Conservation (phyloP, 495 filamentous ascomycete genomes). For the Pyrenopolyporus hunteri region DNA sequence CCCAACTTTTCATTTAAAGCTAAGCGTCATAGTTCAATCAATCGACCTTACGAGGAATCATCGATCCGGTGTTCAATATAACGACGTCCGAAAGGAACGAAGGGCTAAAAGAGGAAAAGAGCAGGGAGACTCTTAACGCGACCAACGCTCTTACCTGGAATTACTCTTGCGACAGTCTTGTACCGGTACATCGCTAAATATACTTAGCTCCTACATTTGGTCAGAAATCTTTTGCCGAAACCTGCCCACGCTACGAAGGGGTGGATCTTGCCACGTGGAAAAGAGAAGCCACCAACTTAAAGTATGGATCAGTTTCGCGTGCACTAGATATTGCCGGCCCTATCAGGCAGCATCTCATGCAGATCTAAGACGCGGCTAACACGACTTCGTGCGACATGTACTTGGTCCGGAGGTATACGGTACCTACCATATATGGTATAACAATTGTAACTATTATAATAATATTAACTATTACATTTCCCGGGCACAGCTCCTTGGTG, state of each 20-base stretch:
- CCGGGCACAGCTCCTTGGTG: too few species aligned
- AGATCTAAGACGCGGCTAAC: constrained; percentile 38
- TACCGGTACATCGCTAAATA: constrained; percentile 29
- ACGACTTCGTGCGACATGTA: neutral
- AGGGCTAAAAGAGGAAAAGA: neutral
- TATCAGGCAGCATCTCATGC: constrained; percentile 34
- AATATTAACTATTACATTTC: too few species aligned
- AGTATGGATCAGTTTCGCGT: constrained; percentile 36
- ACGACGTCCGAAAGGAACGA: too few species aligned
- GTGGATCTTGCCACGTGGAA: constrained; percentile 38
- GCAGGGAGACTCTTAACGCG: neutral
- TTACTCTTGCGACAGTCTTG: neutral
- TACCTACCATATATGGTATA: too few species aligned
- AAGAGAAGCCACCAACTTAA: constrained; percentile 32
- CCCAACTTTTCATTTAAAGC: too few species aligned
- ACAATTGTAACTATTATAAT: too few species aligned
- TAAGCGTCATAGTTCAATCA: too few species aligned
- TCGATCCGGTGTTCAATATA: too few species aligned
- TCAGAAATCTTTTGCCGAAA: constrained; percentile 40
- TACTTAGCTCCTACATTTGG: too few species aligned
- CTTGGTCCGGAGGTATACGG: too few species aligned
- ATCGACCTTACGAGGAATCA: too few species aligned
- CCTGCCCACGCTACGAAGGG: constrained; percentile 34
- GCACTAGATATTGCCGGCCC: constrained; percentile 36
- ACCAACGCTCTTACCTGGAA: too few species aligned